A percentile compares a stretch with the other conserved stretches of the same genome.
phyloP scores from a whole-genome alignment of 345 rosid genomes.

The Bruguiera sexangula region DNA sequence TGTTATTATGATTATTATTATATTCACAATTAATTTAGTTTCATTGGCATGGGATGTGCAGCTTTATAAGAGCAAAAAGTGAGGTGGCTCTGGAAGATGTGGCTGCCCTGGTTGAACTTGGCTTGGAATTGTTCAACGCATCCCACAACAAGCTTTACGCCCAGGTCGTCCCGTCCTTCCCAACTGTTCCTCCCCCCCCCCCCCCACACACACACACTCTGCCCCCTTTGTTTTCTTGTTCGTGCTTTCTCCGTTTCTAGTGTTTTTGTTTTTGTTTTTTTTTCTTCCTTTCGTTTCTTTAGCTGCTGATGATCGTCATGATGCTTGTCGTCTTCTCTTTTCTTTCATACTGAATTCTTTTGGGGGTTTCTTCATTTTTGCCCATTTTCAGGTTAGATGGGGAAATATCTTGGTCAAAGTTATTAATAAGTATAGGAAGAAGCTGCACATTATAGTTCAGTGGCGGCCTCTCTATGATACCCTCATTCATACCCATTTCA shows the following conservation, averaged over 20 bases:
- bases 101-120: constrained; percentile 55
- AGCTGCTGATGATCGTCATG: no score
- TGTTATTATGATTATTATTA: no score
- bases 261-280: constrained; percentile 14
- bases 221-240: constrained; percentile 4
- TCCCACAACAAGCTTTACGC: constrained; percentile 76
- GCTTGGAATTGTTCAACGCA: constrained; percentile 62
- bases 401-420: constrained; percentile 73
- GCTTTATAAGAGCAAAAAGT: constrained; percentile 89
- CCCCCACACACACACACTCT: neutral
- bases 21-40: neutral
- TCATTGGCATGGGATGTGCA: constrained; percentile 28
- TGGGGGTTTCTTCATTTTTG: no score
- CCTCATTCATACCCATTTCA: constrained; percentile 75
- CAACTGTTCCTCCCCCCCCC: neutral
- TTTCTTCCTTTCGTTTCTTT: neutral
- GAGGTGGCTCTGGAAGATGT: constrained; percentile 77
- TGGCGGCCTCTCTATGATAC: constrained; percentile 96
- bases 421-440: constrained; percentile 72
- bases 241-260: constrained; percentile 3
- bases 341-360: no score
- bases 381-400: constrained; percentile 74
- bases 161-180: constrained; percentile 47
- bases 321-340: no score
- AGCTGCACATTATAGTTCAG: constrained; percentile 63